Evolutionary conservation across 2,329 filamentous ascomycete species (phyloP).

Genomic region (Cytospora piceae): DNA sequence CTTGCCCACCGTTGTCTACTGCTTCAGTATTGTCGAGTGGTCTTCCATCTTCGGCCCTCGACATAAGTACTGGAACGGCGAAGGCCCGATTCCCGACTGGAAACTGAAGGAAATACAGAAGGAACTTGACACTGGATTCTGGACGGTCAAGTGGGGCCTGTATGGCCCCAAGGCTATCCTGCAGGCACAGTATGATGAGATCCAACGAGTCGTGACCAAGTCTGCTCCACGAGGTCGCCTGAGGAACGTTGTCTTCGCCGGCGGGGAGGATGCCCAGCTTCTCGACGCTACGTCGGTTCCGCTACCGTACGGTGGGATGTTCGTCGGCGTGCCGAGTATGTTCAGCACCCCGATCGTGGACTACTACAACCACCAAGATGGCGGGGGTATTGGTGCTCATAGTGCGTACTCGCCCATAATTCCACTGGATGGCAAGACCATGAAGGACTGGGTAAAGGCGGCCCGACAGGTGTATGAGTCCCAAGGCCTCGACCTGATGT

Average conservation of each 20-base stretch:
- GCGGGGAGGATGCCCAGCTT: conserved; percentile 42
- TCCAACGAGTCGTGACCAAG: conserved; percentile 40
- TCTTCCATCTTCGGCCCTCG: conserved; percentile 47
- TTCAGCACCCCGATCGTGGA: conserved; percentile 44
- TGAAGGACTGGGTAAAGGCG: conserved; percentile 47
- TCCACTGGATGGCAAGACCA: conserved; percentile 42
- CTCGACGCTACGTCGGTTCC: conserved; percentile 44
- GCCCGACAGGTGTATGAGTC: conserved; percentile 47
- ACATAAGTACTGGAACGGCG: conserved; percentile 48
- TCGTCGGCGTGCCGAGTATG: conserved; percentile 43
- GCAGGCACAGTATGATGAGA: conserved; percentile 50
- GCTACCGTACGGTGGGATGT: conserved; percentile 40
- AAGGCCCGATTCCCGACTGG: conserved; percentile 50
- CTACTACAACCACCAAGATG: conserved; percentile 40
- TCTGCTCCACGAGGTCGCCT: conserved; percentile 45
- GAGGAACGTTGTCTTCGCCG: conserved; percentile 41
- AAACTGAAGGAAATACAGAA: conserved; percentile 47
- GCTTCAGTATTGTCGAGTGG: conserved; percentile 51
- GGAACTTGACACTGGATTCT: conserved; percentile 47
- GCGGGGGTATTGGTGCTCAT: conserved; percentile 40
- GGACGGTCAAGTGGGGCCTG: conserved; percentile 50
- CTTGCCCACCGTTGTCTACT: conserved; percentile 48
- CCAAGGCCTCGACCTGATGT: conserved; percentile 48
- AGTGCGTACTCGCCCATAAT: conserved; percentile 45
- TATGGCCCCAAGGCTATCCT: conserved; percentile 47